Evolutionary conservation across 2,329 filamentous ascomycete genomes (phyloP), one percentile per base, ranked within the genome.

Genomic region (Venturia aucupariae): DNA sequence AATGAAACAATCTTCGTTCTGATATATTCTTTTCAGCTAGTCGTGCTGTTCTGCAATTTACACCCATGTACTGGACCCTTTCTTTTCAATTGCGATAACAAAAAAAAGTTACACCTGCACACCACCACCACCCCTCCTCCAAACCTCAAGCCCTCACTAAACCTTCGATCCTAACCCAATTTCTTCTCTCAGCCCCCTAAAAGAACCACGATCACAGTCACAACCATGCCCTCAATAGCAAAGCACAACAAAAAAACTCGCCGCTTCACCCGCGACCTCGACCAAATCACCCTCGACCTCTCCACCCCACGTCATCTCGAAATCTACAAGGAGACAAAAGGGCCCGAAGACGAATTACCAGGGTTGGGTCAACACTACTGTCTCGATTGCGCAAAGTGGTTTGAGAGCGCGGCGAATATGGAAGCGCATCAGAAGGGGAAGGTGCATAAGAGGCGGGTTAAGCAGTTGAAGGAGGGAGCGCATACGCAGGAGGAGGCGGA

Each of bases 361-460:
- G 93, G 87, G 0, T 81, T 97, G 60, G 94, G 94, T 32, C 82
- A 86, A 70, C 87, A 87, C 74, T 97, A 97, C 77, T 99, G 94
- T 76, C 81, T 89, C 19, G 90, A 96, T 76, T 99, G 94, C 76
- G 89, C 94, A 67, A 97, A 96, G 79, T 97, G 90, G 88, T 97
- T 95, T 75, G 93, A 97, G 75, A 89, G 86, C 61, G 89, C 94
- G 69, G 76, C 83, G 70, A 95, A 90, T 70, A 79, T 96, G 65
- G 80, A 82, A 42, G 81, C 84, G 35, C 94, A 99, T 77, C 81
- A 82, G 65, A 90, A 89, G 75, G 91, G 90, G 70, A 99, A 97
- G 79, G 90, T 90, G 68, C 94, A 99, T 78, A 97, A 92, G 84
- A 86, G 92, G 80, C 89, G 89, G 74, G 78, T 96, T 63, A 91